These are phyloP conservation scores for Russula compacta DNA, from an alignment of 768 basidiomycete genomes.

Conservation along the genomic window DNA sequence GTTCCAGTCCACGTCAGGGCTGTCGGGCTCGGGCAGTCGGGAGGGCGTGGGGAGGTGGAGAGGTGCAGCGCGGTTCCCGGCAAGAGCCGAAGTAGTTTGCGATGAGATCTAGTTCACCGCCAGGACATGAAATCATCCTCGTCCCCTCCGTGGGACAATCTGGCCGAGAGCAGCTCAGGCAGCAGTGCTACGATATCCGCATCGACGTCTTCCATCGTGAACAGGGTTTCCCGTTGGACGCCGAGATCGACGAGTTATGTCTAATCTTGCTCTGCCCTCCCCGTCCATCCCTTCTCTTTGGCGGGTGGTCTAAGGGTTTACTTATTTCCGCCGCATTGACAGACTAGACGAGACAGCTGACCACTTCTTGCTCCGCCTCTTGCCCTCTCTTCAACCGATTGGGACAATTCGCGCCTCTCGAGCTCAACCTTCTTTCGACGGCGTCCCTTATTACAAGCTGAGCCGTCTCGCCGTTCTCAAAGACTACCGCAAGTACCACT, in stretches of 20 bases:
- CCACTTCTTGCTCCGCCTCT: constrained; percentile 65
- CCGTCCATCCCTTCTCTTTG: neutral
- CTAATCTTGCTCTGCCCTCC: constrained; percentile 17
- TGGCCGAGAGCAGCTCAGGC: constrained; percentile 38
- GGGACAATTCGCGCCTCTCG: constrained; percentile 55
- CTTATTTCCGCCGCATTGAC: constrained; percentile 14
- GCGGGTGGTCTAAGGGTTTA: neutral
- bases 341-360: constrained; percentile 57
- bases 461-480: constrained; percentile 60
- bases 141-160: constrained; percentile 31
- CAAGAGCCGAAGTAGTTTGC: neutral
- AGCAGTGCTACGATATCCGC: constrained; percentile 59
- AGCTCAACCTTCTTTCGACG: constrained; percentile 18
- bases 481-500: constrained; percentile 50
- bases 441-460: constrained; percentile 55
- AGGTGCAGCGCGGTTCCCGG: neutral
- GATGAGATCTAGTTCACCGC: neutral
- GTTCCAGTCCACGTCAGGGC: neutral
- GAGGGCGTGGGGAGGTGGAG: neutral
- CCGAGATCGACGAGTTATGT: constrained; percentile 64
- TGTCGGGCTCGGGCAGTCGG: neutral
- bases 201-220: constrained; percentile 54
- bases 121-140: constrained; percentile 48
- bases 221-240: constrained; percentile 64
- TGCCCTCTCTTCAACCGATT: constrained; percentile 49